Percentiles rank a stretch among this genome's conserved stretches.
These are phyloP conservation scores for Fagopyrum homotropicum DNA, from an alignment of 148 eudicot species.

Conservation along the genomic window DNA sequence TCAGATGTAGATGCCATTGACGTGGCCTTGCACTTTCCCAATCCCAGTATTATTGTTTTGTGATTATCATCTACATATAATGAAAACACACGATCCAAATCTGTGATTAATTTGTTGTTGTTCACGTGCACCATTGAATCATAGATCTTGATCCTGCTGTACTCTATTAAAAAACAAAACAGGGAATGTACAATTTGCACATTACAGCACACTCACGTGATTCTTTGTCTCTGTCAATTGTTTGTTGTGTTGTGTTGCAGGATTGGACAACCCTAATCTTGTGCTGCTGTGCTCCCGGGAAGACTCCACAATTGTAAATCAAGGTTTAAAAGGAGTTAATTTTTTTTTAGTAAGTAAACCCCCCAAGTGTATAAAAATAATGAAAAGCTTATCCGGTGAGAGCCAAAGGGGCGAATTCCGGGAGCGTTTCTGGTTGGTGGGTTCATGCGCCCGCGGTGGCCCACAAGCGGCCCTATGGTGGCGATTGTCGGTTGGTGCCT, in stretches of 20 bases:
- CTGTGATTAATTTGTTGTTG: background rate
- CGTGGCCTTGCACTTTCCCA: constrained; percentile 3
- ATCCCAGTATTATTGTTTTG: background rate
- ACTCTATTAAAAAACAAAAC: background rate
- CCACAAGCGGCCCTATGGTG: background rate
- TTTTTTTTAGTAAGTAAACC: background rate
- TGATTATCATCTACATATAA: background rate
- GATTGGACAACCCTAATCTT: background rate
- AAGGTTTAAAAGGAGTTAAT: background rate
- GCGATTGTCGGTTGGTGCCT: background rate
- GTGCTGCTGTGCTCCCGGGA: background rate
- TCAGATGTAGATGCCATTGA: background rate
- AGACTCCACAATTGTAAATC: background rate
- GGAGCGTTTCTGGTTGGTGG: background rate
- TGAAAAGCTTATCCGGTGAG: background rate
- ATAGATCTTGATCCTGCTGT: background rate
- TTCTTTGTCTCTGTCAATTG: background rate
- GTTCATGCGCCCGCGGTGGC: constrained; percentile 3
- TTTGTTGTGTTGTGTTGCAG: background rate
- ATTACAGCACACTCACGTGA: constrained; percentile 9
- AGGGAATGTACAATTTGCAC: background rate
- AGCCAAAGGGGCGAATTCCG: constrained; percentile 4
- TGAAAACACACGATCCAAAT: background rate
- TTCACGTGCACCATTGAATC: constrained; percentile 4
- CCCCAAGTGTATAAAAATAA: constrained; percentile 3